Conservation (phyloP, 805 yeast species). For the Saturnispora ahearnii region DNA sequence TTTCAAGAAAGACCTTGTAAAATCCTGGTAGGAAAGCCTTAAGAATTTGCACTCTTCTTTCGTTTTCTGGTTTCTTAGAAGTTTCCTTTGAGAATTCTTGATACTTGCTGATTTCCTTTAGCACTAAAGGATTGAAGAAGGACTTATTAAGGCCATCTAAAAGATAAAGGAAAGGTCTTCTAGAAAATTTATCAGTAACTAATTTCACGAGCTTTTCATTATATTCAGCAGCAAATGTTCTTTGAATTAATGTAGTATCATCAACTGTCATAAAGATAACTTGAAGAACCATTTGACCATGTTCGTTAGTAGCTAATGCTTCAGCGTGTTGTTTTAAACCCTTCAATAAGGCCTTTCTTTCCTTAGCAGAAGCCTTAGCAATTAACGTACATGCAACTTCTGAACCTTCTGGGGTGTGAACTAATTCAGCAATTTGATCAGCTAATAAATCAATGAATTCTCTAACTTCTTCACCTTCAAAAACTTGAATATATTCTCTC, state of each 20-base stretch:
- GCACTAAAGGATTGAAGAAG: slow-evolving; percentile 64
- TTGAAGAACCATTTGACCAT: slow-evolving; percentile 74
- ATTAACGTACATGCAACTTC: slow-evolving; percentile 80
- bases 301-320: slow-evolving; percentile 72
- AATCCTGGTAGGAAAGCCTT: slow-evolving; percentile 57
- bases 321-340: slow-evolving; percentile 67
- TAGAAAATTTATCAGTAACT: slow-evolving; percentile 62
- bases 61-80: slow-evolving; percentile 76
- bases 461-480: slow-evolving; percentile 59
- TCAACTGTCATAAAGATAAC: slow-evolving; percentile 80
- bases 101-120: slow-evolving; percentile 52
- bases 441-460: slow-evolving; percentile 75
- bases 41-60: slow-evolving; percentile 63
- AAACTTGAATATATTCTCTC: slow-evolving; percentile 74
- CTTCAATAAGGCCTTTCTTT: slow-evolving; percentile 71
- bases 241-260: slow-evolving; percentile 78
- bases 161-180: slow-evolving; percentile 83
- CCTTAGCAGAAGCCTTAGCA: slow-evolving; percentile 83
- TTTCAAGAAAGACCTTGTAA: slow-evolving; percentile 43
- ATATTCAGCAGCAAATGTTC: slow-evolving; percentile 58
- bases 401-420: slow-evolving; percentile 90
- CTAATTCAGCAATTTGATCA: slow-evolving; percentile 89
- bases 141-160: slow-evolving; percentile 71
- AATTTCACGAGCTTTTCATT: slow-evolving; percentile 45
- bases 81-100: slow-evolving; percentile 56